Base-by-base conservation (phyloP, 1,284 basidiomycete species). In the Cryptococcus wingfieldii region DNA sequence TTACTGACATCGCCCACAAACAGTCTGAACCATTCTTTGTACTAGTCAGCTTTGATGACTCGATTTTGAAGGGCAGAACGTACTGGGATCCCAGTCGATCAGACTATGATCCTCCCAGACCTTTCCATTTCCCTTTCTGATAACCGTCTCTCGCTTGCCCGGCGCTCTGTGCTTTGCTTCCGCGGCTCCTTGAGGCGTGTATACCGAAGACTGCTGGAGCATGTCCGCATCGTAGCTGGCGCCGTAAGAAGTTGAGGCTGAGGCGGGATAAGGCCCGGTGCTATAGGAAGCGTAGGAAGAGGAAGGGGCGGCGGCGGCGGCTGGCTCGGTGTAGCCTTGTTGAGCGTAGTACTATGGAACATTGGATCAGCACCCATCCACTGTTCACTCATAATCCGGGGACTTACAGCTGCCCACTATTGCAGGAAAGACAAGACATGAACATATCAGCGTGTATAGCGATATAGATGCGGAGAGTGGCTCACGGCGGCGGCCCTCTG, bases 1-100 rank as follows among this genome's bases (percentile, higher is more conserved):
- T 98, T 98, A 68, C 94, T 97, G 42, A 98, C 82, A 75, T 99
- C 95, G 49, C 96, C 96, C 23, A 99, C 92, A 69, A 99, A 99
- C 46, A 99, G 80, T 31, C 96, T 86, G 79, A 96, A 98, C 90
- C 97, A 98, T 13, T 89, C 90, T 96, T 65, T 50, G 38, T 16
- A 19, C 55, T 8, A 7, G 50, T 63, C 38, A 41, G 38, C n/a
- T 5, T 38, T 16, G 25, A 14, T 14, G 31, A 8, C 10, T 34
- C 7, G 31, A 2, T 34, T 34, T 6, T 34, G 31, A 34, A 10
- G 6, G 31, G 31, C 10, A 6, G 31, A 34, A 82, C 89, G 73
- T 71, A 95, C 93, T 85, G 47, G 96, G 89, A 78, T 94, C 96
- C 96, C 96, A 99, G 62, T 98, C 96, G 16, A 98, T 78, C 51